These are phyloP conservation scores for Drechslerella stenobrocha DNA, from an alignment of 2,329 filamentous ascomycete species.

Conservation along the genomic window DNA sequence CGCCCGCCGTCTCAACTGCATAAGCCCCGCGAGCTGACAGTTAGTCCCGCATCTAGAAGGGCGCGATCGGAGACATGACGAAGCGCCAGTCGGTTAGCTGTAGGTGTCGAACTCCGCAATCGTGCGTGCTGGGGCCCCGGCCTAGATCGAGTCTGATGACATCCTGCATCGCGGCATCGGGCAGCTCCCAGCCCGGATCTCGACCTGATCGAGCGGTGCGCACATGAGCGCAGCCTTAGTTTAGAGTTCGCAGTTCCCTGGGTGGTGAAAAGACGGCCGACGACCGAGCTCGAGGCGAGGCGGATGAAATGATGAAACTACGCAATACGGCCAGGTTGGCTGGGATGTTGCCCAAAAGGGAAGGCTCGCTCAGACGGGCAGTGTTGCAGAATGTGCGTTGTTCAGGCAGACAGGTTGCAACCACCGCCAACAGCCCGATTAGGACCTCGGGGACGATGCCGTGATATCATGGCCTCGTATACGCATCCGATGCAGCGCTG, in stretches of 20 bases:
- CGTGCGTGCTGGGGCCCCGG: background rate
- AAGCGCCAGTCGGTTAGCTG: too few species aligned
- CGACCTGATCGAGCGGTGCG: background rate
- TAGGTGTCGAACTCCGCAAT: too few species aligned
- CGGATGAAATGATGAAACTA: too few species aligned
- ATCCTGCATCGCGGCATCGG: background rate
- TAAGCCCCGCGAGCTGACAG: too few species aligned
- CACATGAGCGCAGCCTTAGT: background rate
- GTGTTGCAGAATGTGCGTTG: conserved; percentile 36
- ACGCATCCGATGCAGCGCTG: too few species aligned
- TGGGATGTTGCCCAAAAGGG: conserved; percentile 9
- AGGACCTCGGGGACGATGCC: conserved; percentile 19
- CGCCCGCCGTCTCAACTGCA: too few species aligned
- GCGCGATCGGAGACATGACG: too few species aligned
- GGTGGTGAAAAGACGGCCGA: conserved; percentile 6
- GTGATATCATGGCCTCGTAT: too few species aligned
- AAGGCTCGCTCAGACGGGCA: conserved; percentile 15
- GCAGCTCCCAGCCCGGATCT: background rate
- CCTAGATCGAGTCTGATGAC: background rate
- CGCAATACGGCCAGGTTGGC: conserved; percentile 5
- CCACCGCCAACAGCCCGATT: conserved; percentile 7
- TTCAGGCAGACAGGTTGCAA: conserved; percentile 13
- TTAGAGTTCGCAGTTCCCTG: conserved; percentile 1
- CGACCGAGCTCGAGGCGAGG: conserved; percentile 14
- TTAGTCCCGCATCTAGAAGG: too few species aligned